Evolutionary conservation across 2,329 filamentous ascomycete genomes (phyloP), one percentile per base, ranked within the genome.

Genomic region (Botrytis tulipae): DNA sequence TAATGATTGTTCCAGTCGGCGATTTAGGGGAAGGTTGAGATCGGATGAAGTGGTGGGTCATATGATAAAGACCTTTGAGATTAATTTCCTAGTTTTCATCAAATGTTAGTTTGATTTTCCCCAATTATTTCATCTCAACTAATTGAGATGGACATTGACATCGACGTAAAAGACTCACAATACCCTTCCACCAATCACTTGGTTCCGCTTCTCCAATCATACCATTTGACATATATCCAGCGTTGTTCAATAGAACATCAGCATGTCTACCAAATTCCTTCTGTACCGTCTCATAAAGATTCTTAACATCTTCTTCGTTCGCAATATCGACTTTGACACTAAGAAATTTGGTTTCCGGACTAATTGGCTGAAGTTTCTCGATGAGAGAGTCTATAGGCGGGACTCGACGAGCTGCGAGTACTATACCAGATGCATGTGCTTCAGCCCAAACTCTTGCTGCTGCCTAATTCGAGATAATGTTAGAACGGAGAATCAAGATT

Each of bases 231-330:
- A 85, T 0, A 42, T 51, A 83, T 8, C 83, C 84, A 0, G 84
- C 84, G 76, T 85, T 86, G 72, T 83, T 84, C 62, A 86, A 75
- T 2, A 86, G 72, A 4, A 85, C 78, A 68, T 85, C 84, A 8
- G 77, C 77, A 8, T 70, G 62, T 57, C 73, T 57, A 4, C 78
- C 76, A 68, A 78, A 78, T 2, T 70, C 73, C 42, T 75, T 70
- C 37, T 78, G 75, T 4, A 78, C 61, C 7, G 68, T 32, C 2
- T 66, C 62, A 60, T 72, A 79, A 25, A 79, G 69, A 54, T 74
- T 73, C 40, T 76, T 73, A 12, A 76, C 75, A 44, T 78, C 74
- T 0, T 62, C 48, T 60, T 77, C 76, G n/a, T 46, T 57, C 1
- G 44, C 35, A n/a, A 79, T 76, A 65, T 79, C 76, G 3, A 70